A percentile compares a stretch with the other conserved stretches of the same genome.
These are phyloP conservation scores for Populus tremula DNA, from an alignment of 345 rosid species.

Conservation along the genomic window DNA sequence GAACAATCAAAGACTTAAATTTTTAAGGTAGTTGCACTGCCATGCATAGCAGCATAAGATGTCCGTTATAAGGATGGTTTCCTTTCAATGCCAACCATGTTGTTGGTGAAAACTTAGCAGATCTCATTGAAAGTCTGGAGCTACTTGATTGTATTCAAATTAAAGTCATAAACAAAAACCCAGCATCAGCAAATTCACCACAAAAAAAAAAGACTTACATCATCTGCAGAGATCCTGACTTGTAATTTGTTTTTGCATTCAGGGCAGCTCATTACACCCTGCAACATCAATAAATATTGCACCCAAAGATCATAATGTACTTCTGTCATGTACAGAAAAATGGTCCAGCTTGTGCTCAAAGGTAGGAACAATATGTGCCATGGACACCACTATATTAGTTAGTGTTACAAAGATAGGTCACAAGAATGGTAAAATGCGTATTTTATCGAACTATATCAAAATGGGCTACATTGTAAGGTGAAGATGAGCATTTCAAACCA, in stretches of 20 bases:
- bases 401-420: neutral
- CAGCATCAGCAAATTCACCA: neutral
- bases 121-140: neutral
- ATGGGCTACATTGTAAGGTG: neutral
- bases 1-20: neutral
- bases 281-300: constrained; percentile 24
- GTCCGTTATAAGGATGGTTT: neutral
- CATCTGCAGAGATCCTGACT: constrained; percentile 88
- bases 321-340: neutral
- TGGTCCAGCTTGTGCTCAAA: constrained; percentile 1
- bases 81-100: neutral
- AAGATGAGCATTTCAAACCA: neutral
- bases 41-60: neutral
- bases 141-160: neutral
- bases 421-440: neutral
- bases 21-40: neutral
- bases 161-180: neutral
- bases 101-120: neutral
- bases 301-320: constrained; percentile 13
- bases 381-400: neutral
- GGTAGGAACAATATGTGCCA: neutral
- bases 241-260: constrained; percentile 88
- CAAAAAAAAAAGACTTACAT: constrained; percentile 50
- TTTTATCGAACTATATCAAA: neutral
- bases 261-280: constrained; percentile 91